Evolutionary conservation across 2,329 filamentous ascomycete genomes (phyloP), one percentile per base, ranked within the genome.

Genomic region (Talaromyces sp.): DNA sequence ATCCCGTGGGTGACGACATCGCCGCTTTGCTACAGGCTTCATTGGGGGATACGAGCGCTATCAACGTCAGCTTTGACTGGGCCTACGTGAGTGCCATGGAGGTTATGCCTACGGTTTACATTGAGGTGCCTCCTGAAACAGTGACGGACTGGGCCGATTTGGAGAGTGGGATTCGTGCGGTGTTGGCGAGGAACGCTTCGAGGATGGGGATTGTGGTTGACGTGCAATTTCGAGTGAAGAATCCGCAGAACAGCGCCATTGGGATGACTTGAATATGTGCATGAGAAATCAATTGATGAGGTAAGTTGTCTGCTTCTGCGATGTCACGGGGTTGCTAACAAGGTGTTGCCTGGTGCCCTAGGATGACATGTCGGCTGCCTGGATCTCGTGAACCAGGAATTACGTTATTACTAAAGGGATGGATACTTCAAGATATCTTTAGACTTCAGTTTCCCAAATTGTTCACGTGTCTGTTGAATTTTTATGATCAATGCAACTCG

Each of bases 101-200:
- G 22, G 37, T 60, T 39, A 56, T 31, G 41, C 63, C 63, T 41
- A 60, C 39, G 7, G 49, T 65, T 6, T 54, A 57, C 11, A 54
- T 65, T 41, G n/a, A 56, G 3, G 57, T 65, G 22, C 39, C 41
- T 7, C 31, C 3, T n/a, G 24, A 22, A 3, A 65, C 63, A 6
- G 58, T 61, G 37, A 39, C 41, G 13, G 63, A 65, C 13, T 65
- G 63, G 63, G 60, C 60, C 14, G 52, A 57, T 4, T 5, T 63
- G 11, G 60, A 63, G 39, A 57, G 60, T 3, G 27, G 52, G 50
- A 35, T 56, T 41, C n/a, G 60, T 37, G 49, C 9, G n/a, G n/a
- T 45, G n/a, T 37, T 63, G 49, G 60, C 33, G 16, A 43, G 39
- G 24, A 39, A 11, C 6, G 50, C 52, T 16, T 43, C 49, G 49